Conservation (phyloP, 257 asterid genomes). For the Solanum tacnaense region DNA sequence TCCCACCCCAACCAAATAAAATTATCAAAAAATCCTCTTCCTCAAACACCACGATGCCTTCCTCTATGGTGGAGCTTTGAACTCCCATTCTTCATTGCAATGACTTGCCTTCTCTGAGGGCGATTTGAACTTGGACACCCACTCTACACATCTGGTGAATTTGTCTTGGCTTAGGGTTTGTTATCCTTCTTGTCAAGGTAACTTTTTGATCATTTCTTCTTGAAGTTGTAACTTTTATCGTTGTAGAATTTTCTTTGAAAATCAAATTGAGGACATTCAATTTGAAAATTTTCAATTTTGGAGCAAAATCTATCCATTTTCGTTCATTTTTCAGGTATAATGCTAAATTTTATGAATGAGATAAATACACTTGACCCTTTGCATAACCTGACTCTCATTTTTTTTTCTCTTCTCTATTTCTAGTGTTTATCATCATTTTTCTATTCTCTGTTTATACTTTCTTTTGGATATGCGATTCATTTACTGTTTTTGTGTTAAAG, state of each 20-base stretch:
- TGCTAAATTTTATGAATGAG: background rate
- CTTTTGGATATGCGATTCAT: background rate
- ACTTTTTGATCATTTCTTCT: background rate
- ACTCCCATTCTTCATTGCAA: background rate
- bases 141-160: background rate
- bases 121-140: background rate
- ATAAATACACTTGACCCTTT: background rate
- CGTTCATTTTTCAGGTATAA: background rate
- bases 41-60: background rate
- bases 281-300: background rate
- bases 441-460: background rate
- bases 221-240: background rate
- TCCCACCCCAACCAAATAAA: no score
- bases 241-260: background rate
- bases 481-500: background rate
- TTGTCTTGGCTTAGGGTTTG: background rate
- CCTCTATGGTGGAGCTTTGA: background rate
- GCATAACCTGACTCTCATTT: background rate
- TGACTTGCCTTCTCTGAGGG: background rate
- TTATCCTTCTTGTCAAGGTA: background rate
- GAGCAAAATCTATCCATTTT: background rate
- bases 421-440: background rate
- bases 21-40: background rate
- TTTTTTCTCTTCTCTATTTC: background rate
- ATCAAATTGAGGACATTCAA: background rate